Conservation (phyloP, 148 eudicot genomes). For the Suaeda aralocaspica region DNA sequence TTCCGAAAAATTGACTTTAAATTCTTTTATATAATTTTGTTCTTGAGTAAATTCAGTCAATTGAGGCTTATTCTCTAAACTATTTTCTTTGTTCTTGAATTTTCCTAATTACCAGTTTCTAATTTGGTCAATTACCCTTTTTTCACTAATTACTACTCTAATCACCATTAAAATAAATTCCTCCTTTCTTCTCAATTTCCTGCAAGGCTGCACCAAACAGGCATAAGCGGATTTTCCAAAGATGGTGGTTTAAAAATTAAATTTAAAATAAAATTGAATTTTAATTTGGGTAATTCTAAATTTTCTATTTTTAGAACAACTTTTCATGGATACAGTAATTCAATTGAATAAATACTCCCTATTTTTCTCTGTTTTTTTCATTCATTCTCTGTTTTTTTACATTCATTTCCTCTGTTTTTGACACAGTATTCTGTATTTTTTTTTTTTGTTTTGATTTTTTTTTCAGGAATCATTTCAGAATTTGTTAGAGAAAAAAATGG, state of each 20-base stretch:
- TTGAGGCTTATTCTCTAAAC: no score
- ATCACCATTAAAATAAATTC: no score
- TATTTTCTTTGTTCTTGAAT: no score
- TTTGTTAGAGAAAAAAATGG: conserved; percentile 18
- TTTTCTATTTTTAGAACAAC: not conserved
- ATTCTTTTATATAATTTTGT: no score
- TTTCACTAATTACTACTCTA: no score
- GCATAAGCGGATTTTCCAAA: not conserved
- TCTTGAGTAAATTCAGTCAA: no score
- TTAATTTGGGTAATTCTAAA: not conserved
- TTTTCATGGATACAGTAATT: conserved; percentile 14
- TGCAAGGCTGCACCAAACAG: conserved; percentile 19
- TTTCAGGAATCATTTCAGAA: conserved; percentile 27
- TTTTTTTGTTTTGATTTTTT: not conserved
- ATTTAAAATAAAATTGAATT: not conserved
- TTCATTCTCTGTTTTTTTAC: not conserved
- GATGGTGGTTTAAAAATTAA: conserved; percentile 14
- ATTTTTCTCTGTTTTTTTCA: not conserved
- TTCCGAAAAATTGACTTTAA: no score
- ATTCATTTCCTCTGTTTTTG: not conserved
- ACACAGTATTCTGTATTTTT: not conserved
- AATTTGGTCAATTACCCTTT: not conserved
- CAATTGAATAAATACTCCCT: no score
- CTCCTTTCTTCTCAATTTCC: not conserved
- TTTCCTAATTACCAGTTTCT: not conserved